Conservation (phyloP, 495 filamentous ascomycete genomes). For the Daldinia concentrica region DNA sequence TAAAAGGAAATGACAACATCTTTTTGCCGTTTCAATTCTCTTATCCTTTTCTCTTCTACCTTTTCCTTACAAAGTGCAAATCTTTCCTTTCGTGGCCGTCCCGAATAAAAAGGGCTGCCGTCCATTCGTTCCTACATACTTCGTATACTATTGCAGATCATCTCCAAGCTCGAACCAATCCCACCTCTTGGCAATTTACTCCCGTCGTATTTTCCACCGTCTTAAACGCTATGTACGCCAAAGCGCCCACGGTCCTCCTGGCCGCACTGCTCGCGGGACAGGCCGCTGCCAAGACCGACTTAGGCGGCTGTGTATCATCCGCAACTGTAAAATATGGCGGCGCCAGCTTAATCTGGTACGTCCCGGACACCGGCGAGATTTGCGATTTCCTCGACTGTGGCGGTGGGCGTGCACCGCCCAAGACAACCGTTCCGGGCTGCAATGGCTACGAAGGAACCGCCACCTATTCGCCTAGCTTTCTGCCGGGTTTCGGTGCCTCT, state of each 20-base stretch:
- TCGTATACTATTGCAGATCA: not conserved
- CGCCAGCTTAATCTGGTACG: slow-evolving; percentile 60
- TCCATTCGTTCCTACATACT: slow-evolving; percentile 24
- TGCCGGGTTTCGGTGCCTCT: slow-evolving; percentile 50
- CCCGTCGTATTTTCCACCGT: too few species aligned
- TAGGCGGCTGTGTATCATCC: slow-evolving; percentile 54
- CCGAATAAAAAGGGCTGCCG: slow-evolving; percentile 6
- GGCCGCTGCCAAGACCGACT: slow-evolving; percentile 57
- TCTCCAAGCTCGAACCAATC: not conserved
- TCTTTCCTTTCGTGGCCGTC: slow-evolving; percentile 31
- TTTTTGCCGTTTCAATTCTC: not conserved
- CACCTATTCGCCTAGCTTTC: slow-evolving; percentile 60
- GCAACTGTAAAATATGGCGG: slow-evolving; percentile 49
- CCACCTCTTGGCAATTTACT: not conserved
- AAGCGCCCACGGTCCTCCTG: slow-evolving; percentile 34
- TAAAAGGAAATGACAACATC: not conserved
- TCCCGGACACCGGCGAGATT: slow-evolving; percentile 66
- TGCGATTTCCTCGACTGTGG: slow-evolving; percentile 71
- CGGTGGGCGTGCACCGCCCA: slow-evolving; percentile 69
- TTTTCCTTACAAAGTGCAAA: slow-evolving; percentile 1
- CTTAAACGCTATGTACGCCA: slow-evolving; percentile 27
- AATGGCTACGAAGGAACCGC: slow-evolving; percentile 63
- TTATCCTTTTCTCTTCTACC: not conserved
- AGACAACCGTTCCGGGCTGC: slow-evolving; percentile 68
- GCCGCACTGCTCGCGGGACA: slow-evolving; percentile 33